phyloP scores from a whole-genome alignment of 768 basidiomycete genomes.

The Phaffia tasmanica region DNA sequence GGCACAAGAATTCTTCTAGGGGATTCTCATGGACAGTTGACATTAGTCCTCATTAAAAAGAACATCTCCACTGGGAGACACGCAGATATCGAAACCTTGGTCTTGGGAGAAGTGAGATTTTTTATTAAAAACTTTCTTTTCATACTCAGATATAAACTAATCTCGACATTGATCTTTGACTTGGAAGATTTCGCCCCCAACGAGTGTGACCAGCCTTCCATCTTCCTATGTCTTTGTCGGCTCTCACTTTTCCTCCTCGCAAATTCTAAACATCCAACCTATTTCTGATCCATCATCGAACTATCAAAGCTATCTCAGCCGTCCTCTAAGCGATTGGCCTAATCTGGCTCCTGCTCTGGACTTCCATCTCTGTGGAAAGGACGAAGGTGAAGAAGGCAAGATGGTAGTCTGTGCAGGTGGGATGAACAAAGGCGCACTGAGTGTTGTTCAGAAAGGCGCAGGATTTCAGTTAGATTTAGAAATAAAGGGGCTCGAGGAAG shows the following conservation, averaged over 20 bases:
- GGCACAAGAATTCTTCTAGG: slow-evolving; percentile 36
- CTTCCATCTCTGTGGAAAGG: slow-evolving; percentile 46
- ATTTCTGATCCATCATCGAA: slow-evolving; percentile 49
- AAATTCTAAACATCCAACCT: slow-evolving; percentile 53
- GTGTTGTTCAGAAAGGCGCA: slow-evolving; percentile 68
- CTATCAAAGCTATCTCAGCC: slow-evolving; percentile 5
- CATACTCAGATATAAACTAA: too few species aligned
- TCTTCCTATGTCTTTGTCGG: slow-evolving; percentile 63
- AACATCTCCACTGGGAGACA: slow-evolving; percentile 29
- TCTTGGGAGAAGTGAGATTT: slow-evolving; percentile 57
- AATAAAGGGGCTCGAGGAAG: slow-evolving; percentile 49
- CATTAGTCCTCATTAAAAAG: slow-evolving; percentile 50
- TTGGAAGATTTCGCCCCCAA: slow-evolving; percentile 57
- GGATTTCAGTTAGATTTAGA: slow-evolving; percentile 58
- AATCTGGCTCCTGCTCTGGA: slow-evolving; percentile 79
- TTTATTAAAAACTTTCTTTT: neutral
- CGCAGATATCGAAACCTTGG: slow-evolving; percentile 44
- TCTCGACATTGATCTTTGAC: neutral
- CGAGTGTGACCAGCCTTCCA: slow-evolving; percentile 58
- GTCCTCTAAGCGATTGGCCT: slow-evolving; percentile 1
- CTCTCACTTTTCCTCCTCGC: slow-evolving; percentile 71
- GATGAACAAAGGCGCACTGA: slow-evolving; percentile 61
- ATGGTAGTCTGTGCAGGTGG: slow-evolving; percentile 80
- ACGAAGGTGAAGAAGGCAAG: slow-evolving; percentile 60
- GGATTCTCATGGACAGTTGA: slow-evolving; percentile 60